A percentile compares a stretch with the other conserved stretches of the same genome.
Conservation (phyloP, 2,329 filamentous ascomycete genomes). For the Stemphylium beticola region DNA sequence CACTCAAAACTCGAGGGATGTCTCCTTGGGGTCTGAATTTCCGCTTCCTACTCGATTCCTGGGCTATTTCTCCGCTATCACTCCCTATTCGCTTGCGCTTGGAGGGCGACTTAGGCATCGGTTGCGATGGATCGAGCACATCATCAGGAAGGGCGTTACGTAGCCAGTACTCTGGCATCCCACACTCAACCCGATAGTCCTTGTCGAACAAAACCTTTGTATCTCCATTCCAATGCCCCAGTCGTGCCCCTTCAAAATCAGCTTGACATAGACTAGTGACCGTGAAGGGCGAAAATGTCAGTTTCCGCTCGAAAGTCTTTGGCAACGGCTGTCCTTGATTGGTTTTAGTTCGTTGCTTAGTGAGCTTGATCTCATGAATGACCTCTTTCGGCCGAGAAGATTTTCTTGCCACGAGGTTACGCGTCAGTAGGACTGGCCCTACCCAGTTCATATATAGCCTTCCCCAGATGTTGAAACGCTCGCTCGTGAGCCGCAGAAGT, state of each 20-base stretch:
- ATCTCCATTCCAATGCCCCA: conserved; percentile 29
- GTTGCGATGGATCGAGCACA: conserved; percentile 23
- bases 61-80: neutral
- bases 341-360: conserved; percentile 34
- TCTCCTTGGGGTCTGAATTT: neutral
- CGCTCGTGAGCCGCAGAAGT: conserved; percentile 43
- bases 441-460: conserved; percentile 49
- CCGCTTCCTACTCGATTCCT: conserved; percentile 1
- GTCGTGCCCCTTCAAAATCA: conserved; percentile 38
- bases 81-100: conserved; percentile 22
- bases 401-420: conserved; percentile 21
- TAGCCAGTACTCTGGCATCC: conserved; percentile 45
- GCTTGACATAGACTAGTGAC: conserved; percentile 38
- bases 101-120: conserved; percentile 10
- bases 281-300: conserved; percentile 46
- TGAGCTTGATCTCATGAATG: conserved; percentile 39
- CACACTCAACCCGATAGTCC: conserved; percentile 41
- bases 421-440: conserved; percentile 45
- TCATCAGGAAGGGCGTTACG: conserved; percentile 36
- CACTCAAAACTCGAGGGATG: neutral
- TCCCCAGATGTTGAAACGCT: conserved; percentile 49
- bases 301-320: conserved; percentile 33
- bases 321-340: conserved; percentile 14
- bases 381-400: conserved; percentile 18
- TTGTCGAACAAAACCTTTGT: conserved; percentile 38